Evolutionary conservation across 352 stramenopile genomes (phyloP), one percentile per base, ranked within the genome.

Genomic region (Globisporangium camurandrum): DNA sequence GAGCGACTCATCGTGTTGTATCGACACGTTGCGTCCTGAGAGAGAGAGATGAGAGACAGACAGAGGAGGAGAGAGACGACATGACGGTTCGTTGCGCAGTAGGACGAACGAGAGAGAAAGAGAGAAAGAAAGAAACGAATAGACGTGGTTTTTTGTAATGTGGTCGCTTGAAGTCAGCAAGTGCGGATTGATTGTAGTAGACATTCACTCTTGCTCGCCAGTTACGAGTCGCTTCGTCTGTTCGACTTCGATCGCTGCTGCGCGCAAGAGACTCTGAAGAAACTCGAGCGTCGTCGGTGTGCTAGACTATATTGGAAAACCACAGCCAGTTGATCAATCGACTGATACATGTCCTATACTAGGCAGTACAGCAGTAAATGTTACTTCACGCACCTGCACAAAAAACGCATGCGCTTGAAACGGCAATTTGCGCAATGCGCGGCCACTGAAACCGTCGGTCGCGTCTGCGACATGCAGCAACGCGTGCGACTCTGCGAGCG

Each of bases 321-420:
- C n/a, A n/a, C n/a, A n/a, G n/a, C n/a, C n/a, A n/a, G n/a, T n/a
- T n/a, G n/a, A n/a, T n/a, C n/a, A n/a, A n/a, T n/a, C n/a, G n/a
- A n/a, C n/a, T n/a, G n/a, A n/a, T n/a, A n/a, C n/a, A n/a, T n/a
- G n/a, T n/a, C n/a, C n/a, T n/a, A n/a, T n/a, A n/a, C n/a, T n/a
- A n/a, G n/a, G n/a, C n/a, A n/a, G n/a, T n/a, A n/a, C n/a, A n/a
- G n/a, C n/a, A n/a, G n/a, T n/a, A n/a, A n/a, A n/a, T n/a, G n/a
- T n/a, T n/a, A n/a, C n/a, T n/a, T n/a, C 5, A 39, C 2, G 28
- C 62, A 88, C 74, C 68, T 82, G 70, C 14, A 75, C 65, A 50
- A 85, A 92, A 41, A 81, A 75, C 2, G 81, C 70, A 46, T 90
- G 69, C 1, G 83, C 73, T 42, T 93, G 81, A 45, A 95, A 95